Percentiles rank a stretch among this genome's conserved stretches.
phyloP scores from a whole-genome alignment of 2,329 filamentous ascomycete genomes.

The Colletotrichum lindemuthianum region DNA sequence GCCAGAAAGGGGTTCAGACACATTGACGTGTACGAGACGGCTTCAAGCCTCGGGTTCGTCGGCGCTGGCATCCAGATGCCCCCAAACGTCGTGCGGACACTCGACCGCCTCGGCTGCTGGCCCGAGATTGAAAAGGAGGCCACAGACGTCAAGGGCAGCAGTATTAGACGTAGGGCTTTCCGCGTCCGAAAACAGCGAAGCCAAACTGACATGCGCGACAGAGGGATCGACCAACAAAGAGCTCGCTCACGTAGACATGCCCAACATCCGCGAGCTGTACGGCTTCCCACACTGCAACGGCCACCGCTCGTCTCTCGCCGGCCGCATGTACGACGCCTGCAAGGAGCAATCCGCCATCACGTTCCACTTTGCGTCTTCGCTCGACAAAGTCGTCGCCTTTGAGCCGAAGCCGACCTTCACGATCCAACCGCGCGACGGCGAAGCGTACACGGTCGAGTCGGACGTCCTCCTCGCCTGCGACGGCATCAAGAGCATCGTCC shows the following conservation, averaged over 20 bases:
- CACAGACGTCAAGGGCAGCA: conserved; percentile 76
- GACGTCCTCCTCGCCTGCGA: conserved; percentile 65
- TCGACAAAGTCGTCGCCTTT: conserved; percentile 65
- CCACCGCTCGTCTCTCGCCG: conserved; percentile 77
- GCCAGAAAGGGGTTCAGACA: conserved; percentile 80
- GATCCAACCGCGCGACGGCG: conserved; percentile 65
- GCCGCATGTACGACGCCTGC: conserved; percentile 77
- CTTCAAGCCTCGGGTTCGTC: conserved; percentile 80
- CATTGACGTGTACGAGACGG: conserved; percentile 79
- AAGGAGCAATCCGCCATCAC: conserved; percentile 68
- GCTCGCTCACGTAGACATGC: conserved; percentile 75
- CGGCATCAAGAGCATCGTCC: conserved; percentile 63
- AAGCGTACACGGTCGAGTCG: conserved; percentile 62
- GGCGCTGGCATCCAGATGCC: conserved; percentile 87
- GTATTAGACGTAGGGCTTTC: conserved; percentile 67
- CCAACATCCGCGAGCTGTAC: conserved; percentile 74
- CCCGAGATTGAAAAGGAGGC: conserved; percentile 74
- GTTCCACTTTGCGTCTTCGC: conserved; percentile 73
- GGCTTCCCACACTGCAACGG: conserved; percentile 83
- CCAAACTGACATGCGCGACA: conserved; percentile 38
- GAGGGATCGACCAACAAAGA: conserved; percentile 76
- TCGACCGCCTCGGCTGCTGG: conserved; percentile 80
- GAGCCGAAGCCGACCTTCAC: conserved; percentile 68
- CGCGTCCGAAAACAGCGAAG: neutral
- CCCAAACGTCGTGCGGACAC: conserved; percentile 82